These are phyloP conservation scores for Aureobasidium sp. DNA, from an alignment of 2,329 filamentous ascomycete genomes.

Conservation along the genomic window DNA sequence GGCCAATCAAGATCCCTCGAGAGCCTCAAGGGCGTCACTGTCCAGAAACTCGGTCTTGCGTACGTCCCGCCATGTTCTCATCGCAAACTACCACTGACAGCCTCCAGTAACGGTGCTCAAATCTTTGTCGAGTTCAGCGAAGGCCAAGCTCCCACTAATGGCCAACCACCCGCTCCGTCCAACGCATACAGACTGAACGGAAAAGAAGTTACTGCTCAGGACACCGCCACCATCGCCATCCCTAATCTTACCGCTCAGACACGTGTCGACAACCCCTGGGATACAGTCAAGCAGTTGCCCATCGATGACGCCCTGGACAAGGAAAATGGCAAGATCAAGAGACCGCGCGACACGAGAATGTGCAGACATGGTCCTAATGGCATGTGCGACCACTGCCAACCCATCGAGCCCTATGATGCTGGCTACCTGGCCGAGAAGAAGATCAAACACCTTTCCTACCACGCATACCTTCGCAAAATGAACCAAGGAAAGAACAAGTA, in stretches of 20 bases:
- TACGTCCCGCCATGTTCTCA: constrained; percentile 27
- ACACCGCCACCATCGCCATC: constrained; percentile 58
- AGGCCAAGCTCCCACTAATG: constrained; percentile 45
- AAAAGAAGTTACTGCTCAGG: constrained; percentile 61
- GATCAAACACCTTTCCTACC: constrained; percentile 97
- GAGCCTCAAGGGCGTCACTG: constrained; percentile 47
- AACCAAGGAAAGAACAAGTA: constrained; percentile 96
- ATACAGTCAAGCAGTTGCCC: constrained; percentile 77
- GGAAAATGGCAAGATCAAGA: constrained; percentile 79
- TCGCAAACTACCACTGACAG: constrained; percentile 23
- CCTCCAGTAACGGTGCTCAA: constrained; percentile 73
- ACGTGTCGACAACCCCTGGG: constrained; percentile 83
- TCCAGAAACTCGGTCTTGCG: constrained; percentile 52
- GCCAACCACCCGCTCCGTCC: constrained; percentile 30
- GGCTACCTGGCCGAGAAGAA: constrained; percentile 89
- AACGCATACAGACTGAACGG: constrained; percentile 66
- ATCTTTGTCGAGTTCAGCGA: constrained; percentile 79
- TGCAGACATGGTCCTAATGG: constrained; percentile 93
- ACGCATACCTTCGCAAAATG: constrained; percentile 87
- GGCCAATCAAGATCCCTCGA: constrained; percentile 50
- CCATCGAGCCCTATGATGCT: constrained; percentile 86
- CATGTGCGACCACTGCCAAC: constrained; percentile 99
- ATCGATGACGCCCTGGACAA: constrained; percentile 83
- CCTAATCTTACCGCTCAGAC: constrained; percentile 49
- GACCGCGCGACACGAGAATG: constrained; percentile 72